These are phyloP conservation scores for Leishmania mexicana DNA, from an alignment of 208 protist species.

Conservation along the genomic window DNA sequence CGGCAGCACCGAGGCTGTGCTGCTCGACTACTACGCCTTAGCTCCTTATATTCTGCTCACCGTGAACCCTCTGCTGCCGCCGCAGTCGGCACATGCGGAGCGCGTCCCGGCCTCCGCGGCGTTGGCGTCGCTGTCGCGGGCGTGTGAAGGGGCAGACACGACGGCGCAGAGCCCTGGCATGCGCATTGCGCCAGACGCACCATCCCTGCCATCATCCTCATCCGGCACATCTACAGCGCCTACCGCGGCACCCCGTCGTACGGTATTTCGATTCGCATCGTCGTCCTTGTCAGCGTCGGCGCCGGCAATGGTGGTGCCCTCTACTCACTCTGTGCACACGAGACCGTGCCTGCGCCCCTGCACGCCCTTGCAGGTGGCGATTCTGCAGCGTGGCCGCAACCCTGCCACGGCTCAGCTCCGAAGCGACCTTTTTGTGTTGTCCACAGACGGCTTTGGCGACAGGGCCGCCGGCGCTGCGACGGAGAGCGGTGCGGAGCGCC, in stretches of 20 bases:
- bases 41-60: constrained; percentile 70
- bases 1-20: constrained; percentile 40
- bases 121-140: background rate
- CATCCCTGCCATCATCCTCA: background rate
- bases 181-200: background rate
- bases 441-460: too few species aligned
- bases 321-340: background rate
- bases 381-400: constrained; percentile 25
- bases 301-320: background rate
- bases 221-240: background rate
- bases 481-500: background rate
- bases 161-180: background rate
- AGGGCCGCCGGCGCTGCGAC: background rate
- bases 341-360: constrained; percentile 8
- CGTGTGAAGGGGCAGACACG: background rate
- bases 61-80: constrained; percentile 6
- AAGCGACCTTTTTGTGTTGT: constrained; percentile 4
- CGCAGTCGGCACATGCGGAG: background rate
- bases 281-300: constrained; percentile 4
- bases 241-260: constrained; percentile 21
- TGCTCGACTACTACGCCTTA: constrained; percentile 72
- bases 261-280: constrained; percentile 37
- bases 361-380: constrained; percentile 25
- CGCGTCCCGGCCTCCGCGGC: background rate
- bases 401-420: constrained; percentile 16